Conservation (phyloP, 2,329 filamentous ascomycete genomes). For the Scedosporium boydii region DNA sequence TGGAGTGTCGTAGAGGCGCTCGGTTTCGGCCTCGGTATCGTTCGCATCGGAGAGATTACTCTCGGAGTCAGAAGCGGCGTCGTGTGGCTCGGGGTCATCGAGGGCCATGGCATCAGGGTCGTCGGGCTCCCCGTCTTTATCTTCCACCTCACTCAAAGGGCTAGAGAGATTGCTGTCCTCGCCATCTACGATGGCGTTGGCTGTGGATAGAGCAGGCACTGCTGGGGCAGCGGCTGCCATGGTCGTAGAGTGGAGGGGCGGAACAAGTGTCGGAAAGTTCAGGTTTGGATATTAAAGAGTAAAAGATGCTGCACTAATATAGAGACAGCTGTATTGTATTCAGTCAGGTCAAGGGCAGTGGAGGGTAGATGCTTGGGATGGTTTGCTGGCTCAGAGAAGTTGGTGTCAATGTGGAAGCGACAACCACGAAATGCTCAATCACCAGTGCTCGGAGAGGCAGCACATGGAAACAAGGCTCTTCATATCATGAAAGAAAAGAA, state of each 20-base stretch:
- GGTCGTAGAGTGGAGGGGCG: conserved; percentile 36
- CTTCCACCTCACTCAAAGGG: conserved; percentile 85
- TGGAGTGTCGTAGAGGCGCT: conserved; percentile 84
- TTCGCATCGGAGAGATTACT: conserved; percentile 50
- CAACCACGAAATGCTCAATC: not conserved
- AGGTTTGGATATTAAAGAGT: not conserved
- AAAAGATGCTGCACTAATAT: too few relatives aligned
- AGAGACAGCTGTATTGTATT: not conserved
- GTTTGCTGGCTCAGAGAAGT: not conserved
- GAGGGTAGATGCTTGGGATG: not conserved
- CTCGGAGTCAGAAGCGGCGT: conserved; percentile 34
- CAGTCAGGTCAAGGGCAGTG: not conserved
- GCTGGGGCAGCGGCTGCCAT: conserved; percentile 45
- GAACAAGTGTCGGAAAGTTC: conserved; percentile 28
- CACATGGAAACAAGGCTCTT: not conserved
- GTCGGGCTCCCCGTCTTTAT: conserved; percentile 63
- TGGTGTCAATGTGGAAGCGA: not conserved
- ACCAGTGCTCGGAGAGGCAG: not conserved
- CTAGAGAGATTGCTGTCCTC: conserved; percentile 72
- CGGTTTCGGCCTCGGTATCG: conserved; percentile 84
- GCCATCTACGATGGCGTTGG: conserved; percentile 35
- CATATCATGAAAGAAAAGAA: not conserved
- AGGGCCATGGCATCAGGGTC: conserved; percentile 50
- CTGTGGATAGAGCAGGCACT: conserved; percentile 38
- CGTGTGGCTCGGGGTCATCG: conserved; percentile 15